A percentile compares a stretch with the other conserved stretches of the same genome.
phyloP scores from a whole-genome alignment of 2,329 filamentous ascomycete species.

The Beauveria asiatica region DNA sequence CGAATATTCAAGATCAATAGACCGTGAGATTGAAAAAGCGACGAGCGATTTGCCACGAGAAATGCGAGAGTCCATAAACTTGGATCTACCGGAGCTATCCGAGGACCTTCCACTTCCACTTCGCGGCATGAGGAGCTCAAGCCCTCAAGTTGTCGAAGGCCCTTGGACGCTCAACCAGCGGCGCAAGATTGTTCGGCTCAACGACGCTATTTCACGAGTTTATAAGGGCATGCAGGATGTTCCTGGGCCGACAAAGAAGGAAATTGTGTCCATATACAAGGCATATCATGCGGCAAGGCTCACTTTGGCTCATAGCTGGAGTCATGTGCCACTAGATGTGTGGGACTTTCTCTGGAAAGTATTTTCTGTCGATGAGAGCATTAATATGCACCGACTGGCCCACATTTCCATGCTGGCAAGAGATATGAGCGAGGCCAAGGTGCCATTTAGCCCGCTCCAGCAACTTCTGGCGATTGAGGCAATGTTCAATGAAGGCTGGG shows the following conservation, averaged over 20 bases:
- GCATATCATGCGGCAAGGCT: conserved; percentile 39
- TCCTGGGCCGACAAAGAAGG: conserved; percentile 23
- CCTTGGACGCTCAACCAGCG: conserved; percentile 30
- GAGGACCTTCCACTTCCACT: conserved; percentile 16
- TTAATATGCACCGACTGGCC: conserved; percentile 47
- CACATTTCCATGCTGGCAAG: conserved; percentile 54
- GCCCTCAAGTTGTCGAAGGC: conserved; percentile 29
- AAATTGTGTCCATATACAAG: conserved; percentile 37
- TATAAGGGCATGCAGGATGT: conserved; percentile 21
- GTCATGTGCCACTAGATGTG: conserved; percentile 48
- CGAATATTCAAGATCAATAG: conserved; percentile 27
- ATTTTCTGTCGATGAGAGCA: conserved; percentile 42
- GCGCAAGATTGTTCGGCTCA: conserved; percentile 30
- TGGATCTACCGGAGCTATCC: conserved; percentile 18
- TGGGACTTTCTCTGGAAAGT: conserved; percentile 61
- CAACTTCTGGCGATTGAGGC: conserved; percentile 61
- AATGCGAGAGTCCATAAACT: conserved; percentile 14
- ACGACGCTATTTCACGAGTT: conserved; percentile 22
- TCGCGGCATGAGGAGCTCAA: conserved; percentile 14
- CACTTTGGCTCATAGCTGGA: conserved; percentile 36
- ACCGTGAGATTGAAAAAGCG: conserved; percentile 25
- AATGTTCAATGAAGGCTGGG: conserved; percentile 54
- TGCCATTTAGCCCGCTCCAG: conserved; percentile 46
- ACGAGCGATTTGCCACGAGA: conserved; percentile 25
- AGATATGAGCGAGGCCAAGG: conserved; percentile 55